Evolutionary conservation across 345 rosid species (phyloP).

Genomic region (Excoecaria agallocha): DNA sequence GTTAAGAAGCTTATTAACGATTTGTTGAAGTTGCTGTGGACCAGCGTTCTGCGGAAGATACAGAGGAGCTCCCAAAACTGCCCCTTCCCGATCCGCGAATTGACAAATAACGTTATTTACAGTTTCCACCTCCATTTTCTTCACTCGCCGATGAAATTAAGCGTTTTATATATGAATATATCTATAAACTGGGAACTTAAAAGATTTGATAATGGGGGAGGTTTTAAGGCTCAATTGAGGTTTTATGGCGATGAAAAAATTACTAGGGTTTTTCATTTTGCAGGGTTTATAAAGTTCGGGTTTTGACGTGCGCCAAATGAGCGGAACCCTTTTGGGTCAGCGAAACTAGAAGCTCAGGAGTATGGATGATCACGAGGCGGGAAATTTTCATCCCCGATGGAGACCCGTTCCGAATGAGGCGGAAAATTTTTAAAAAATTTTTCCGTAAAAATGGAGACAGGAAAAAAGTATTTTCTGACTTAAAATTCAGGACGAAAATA

Average conservation of each 20-base stretch:
- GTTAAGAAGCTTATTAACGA: constrained; percentile 76
- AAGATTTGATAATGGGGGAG: neutral
- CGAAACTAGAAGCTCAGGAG: too few species aligned
- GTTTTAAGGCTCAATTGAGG: neutral
- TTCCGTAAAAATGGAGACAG: too few species aligned
- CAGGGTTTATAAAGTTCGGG: constrained; percentile 6
- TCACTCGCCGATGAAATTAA: neutral
- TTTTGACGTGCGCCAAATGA: neutral
- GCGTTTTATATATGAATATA: neutral
- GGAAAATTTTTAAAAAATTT: too few species aligned
- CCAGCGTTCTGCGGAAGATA: constrained; percentile 81
- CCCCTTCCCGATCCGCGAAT: constrained; percentile 80
- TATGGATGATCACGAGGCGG: too few species aligned
- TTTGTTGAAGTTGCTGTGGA: constrained; percentile 77
- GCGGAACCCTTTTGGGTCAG: neutral
- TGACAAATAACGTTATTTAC: constrained; percentile 62
- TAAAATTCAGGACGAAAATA: too few species aligned
- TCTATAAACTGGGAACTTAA: neutral
- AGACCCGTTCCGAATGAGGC: too few species aligned
- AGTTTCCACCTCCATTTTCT: constrained; percentile 26
- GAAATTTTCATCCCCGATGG: too few species aligned
- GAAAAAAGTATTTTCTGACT: too few species aligned
- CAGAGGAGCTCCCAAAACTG: constrained; percentile 59
- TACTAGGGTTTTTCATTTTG: constrained; percentile 14
- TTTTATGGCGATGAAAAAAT: neutral